Conservation (phyloP, 345 rosid species). For the Citrus australasica region DNA sequence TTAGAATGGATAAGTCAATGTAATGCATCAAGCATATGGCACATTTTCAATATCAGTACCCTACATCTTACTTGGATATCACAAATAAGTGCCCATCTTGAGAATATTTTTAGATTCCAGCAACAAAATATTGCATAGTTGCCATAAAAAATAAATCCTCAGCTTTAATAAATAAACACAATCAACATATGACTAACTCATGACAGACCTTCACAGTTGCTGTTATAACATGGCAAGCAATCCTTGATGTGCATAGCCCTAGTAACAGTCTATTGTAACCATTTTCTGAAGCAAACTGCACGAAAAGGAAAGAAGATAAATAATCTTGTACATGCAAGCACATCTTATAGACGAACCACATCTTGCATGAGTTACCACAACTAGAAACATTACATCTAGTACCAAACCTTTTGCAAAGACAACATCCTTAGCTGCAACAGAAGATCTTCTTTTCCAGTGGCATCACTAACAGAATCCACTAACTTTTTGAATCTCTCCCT, state of each 20-base stretch:
- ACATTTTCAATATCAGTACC: neutral
- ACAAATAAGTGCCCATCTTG: neutral
- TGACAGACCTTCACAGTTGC: constrained; percentile 80
- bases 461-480: constrained; percentile 50
- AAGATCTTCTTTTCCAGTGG: constrained; percentile 87
- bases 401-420: constrained; percentile 71
- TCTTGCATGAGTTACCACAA: neutral
- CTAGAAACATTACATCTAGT: neutral
- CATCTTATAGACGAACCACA: neutral
- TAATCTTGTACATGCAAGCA: neutral
- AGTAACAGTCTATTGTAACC: constrained; percentile 73
- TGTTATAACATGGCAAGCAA: constrained; percentile 82
- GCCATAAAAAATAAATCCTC: neutral
- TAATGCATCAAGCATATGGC: neutral
- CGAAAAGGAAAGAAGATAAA: neutral
- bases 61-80: neutral
- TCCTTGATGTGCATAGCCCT: constrained; percentile 79
- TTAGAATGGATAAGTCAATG: neutral
- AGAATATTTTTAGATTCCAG: neutral
- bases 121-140: neutral
- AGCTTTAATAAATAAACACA: neutral
- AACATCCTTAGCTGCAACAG: constrained; percentile 57
- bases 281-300: constrained; percentile 67
- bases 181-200: neutral
- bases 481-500: constrained; percentile 48